Base-by-base conservation (phyloP, 169 alveolate genomes). In the Plasmodium yoelii region DNA sequence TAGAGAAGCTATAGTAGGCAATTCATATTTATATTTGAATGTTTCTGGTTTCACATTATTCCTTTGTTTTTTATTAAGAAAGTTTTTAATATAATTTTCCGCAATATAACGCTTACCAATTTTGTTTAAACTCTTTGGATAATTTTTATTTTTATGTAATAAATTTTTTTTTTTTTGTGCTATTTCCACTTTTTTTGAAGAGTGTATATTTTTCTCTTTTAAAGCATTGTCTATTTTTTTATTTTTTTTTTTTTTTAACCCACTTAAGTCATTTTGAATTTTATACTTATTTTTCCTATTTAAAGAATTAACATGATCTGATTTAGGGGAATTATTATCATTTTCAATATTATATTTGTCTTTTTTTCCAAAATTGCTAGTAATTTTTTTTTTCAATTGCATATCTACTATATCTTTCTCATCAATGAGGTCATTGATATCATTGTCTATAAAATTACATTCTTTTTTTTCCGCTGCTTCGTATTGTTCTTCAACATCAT, bases 1-100 rank as follows among this genome's bases (percentile, higher is more conserved):
- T 47, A 82, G 60, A 9, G 90, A 82, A 56, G 90, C 90, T 22
- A 82, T 82, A 47, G 90, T 82, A 15, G 90, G 90, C 42, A 82
- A 24, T 28, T 82, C 90, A 67, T 82, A 82, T 61, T 82, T 82
- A 44, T 82, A 34, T 67, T 53, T 82, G 53, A 8, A 12, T 12
- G 28, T 39, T 71, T 67, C 60, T 44, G 22, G 44, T 39, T 67
- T 55, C 56, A 47, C 10, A 42, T 42, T 51, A 26, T 67, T 65
- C 44, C 47, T 82, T 42, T 47, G 28, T 24, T 26, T 82, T 67
- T 44, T 67, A n/a, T 55, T 19, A 47, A 19, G 34, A 18, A 42
- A 9, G 5, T 28, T 15, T 9, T 46, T 64, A 42, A 42, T 10
- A 60, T 47, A 57, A 55, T 18, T 49, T n/a, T 55, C 55, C 12